A percentile compares a stretch with the other conserved stretches of the same genome.
Evolutionary conservation across 2,329 filamentous ascomycete species (phyloP).

Genomic region (Zymoseptoria brevis): DNA sequence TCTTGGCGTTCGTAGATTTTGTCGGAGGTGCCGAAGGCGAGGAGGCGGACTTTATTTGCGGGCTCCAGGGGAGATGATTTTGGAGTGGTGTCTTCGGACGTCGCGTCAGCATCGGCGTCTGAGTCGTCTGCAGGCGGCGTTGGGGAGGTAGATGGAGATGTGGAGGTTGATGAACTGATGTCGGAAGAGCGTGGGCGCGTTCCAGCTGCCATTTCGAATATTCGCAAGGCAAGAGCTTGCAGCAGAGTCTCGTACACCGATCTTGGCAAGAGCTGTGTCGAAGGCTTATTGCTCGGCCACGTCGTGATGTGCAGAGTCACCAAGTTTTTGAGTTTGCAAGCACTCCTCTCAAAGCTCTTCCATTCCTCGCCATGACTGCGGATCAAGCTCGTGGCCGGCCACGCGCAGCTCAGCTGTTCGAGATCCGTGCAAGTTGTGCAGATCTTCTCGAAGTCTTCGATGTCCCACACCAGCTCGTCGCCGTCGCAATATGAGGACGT

Average conservation of each 20-base stretch:
- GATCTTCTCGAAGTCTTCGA: slow-evolving; percentile 38
- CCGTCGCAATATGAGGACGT: slow-evolving; percentile 22
- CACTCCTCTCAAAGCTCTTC: slow-evolving; percentile 32
- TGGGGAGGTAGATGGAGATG: background rate
- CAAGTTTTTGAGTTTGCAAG: slow-evolving; percentile 29
- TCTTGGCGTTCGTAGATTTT: slow-evolving; percentile 42
- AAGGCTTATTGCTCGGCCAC: slow-evolving; percentile 40
- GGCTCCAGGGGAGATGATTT: background rate
- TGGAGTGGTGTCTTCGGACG: background rate
- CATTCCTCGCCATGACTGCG: slow-evolving; percentile 36
- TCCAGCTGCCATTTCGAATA: slow-evolving; percentile 21
- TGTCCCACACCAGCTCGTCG: slow-evolving; percentile 39
- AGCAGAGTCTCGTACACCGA: slow-evolving; percentile 41
- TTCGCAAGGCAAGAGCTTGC: slow-evolving; percentile 20
- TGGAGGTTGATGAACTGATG: background rate
- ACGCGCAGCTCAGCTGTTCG: slow-evolving; percentile 41
- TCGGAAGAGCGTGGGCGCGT: background rate
- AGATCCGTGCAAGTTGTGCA: slow-evolving; percentile 37
- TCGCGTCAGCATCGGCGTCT: background rate
- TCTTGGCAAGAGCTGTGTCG: slow-evolving; percentile 33
- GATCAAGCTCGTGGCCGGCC: slow-evolving; percentile 39
- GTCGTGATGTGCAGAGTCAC: slow-evolving; percentile 42
- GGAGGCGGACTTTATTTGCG: slow-evolving; percentile 32
- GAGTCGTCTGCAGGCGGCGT: background rate
- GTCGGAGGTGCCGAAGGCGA: slow-evolving; percentile 41